Evolutionary conservation across 768 basidiomycete species (phyloP).

Genomic region (Clavaria fumosa): DNA sequence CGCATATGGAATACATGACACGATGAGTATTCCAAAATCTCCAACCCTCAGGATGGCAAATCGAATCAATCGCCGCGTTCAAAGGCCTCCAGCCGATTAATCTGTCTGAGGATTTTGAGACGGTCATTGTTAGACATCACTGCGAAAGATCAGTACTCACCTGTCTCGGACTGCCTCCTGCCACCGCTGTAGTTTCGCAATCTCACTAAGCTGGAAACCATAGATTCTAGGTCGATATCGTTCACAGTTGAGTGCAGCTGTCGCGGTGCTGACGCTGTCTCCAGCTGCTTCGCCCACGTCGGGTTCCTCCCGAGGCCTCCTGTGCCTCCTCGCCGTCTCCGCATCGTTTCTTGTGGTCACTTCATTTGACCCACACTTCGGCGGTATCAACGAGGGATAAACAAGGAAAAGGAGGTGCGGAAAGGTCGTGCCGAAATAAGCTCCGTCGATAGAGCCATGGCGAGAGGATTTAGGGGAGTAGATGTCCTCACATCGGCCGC

Average conservation of each 20-base stretch:
- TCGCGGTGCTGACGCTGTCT: slow-evolving; percentile 62
- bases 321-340: slow-evolving; percentile 18
- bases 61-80: no score
- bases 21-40: no score
- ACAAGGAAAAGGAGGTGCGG: slow-evolving; percentile 95
- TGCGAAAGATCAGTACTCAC: no score
- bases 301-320: slow-evolving; percentile 33
- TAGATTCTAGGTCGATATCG: slow-evolving; percentile 88
- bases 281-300: slow-evolving; percentile 44
- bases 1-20: no score
- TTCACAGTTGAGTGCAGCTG: slow-evolving; percentile 79
- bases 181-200: slow-evolving; percentile 88
- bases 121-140: no score
- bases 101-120: no score
- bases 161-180: slow-evolving; percentile 84
- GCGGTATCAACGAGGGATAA: slow-evolving; percentile 83
- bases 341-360: slow-evolving; percentile 15
- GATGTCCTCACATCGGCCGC: slow-evolving; percentile 95
- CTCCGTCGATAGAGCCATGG: slow-evolving; percentile 95
- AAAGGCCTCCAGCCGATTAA: no score
- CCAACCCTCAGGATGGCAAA: no score
- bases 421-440: slow-evolving; percentile 97
- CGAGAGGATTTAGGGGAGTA: slow-evolving; percentile 96
- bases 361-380: slow-evolving; percentile 44
- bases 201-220: slow-evolving; percentile 92